These are phyloP conservation scores for Geosmithia morbida DNA, from an alignment of 2,329 filamentous ascomycete species.

Conservation along the genomic window DNA sequence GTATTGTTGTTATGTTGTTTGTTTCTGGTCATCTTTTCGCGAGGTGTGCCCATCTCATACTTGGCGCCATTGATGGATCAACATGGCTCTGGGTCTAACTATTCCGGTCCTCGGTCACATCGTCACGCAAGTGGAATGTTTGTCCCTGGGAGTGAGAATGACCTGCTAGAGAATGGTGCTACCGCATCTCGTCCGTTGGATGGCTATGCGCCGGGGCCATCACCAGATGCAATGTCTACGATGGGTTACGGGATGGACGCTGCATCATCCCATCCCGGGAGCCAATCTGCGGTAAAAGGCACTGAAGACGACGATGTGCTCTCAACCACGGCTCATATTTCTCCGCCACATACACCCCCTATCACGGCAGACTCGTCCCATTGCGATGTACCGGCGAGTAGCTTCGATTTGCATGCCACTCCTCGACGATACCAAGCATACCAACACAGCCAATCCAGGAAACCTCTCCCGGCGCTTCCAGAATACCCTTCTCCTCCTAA, in stretches of 20 bases:
- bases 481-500: conserved; percentile 5
- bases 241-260: background rate
- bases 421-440: background rate
- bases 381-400: background rate
- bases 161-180: background rate
- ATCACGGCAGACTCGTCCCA: background rate
- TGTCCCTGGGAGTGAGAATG: background rate
- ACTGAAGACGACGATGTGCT: background rate
- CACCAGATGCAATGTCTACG: background rate
- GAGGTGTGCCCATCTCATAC: conserved; percentile 26
- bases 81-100: background rate
- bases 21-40: conserved; percentile 70
- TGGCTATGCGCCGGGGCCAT: background rate
- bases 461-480: conserved; percentile 7
- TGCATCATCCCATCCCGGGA: background rate
- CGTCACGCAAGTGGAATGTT: background rate
- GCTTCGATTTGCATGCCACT: background rate
- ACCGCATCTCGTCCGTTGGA: background rate
- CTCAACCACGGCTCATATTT: conserved; percentile 4
- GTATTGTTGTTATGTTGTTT: conserved; percentile 78
- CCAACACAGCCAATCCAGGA: conserved; percentile 1
- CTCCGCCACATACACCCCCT: conserved; percentile 11
- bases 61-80: conserved; percentile 13
- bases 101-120: background rate
- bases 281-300: background rate